A percentile compares a stretch with the other conserved stretches of the same genome.
Evolutionary conservation across 2,329 filamentous ascomycete genomes (phyloP).

Genomic region (Aspergillus sp.): DNA sequence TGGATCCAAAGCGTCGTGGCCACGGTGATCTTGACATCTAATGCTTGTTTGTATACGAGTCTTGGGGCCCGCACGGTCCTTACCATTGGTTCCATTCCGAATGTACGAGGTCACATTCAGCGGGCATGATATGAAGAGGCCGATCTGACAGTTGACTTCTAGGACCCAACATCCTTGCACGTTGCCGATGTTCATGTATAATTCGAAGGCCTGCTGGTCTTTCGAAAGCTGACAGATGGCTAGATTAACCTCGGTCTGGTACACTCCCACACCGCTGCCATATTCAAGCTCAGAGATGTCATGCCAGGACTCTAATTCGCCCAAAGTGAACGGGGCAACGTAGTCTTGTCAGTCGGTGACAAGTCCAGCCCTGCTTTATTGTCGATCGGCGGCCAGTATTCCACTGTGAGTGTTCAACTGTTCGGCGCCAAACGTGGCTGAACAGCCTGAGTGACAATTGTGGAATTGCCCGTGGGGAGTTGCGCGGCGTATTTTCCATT

Average conservation of each 20-base stretch:
- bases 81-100: neutral
- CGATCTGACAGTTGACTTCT: neutral
- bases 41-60: too few relatives aligned
- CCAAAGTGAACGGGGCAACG: neutral
- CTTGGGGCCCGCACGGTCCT: neutral
- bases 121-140: neutral
- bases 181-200: neutral
- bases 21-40: conserved; percentile 2
- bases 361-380: neutral
- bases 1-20: conserved; percentile 9
- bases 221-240: neutral
- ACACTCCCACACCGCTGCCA: neutral
- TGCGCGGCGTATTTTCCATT: neutral
- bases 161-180: neutral
- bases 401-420: neutral
- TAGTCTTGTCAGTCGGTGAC: neutral
- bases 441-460: neutral
- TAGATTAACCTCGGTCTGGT: neutral
- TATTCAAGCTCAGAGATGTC: neutral
- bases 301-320: neutral
- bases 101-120: neutral
- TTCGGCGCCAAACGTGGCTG: neutral
- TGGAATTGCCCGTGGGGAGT: neutral
- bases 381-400: neutral
- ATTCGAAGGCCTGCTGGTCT: neutral